A percentile compares a stretch with the other conserved stretches of the same genome.
phyloP scores from a whole-genome alignment of 768 basidiomycete species.

The Neoboletus brunneissimus region DNA sequence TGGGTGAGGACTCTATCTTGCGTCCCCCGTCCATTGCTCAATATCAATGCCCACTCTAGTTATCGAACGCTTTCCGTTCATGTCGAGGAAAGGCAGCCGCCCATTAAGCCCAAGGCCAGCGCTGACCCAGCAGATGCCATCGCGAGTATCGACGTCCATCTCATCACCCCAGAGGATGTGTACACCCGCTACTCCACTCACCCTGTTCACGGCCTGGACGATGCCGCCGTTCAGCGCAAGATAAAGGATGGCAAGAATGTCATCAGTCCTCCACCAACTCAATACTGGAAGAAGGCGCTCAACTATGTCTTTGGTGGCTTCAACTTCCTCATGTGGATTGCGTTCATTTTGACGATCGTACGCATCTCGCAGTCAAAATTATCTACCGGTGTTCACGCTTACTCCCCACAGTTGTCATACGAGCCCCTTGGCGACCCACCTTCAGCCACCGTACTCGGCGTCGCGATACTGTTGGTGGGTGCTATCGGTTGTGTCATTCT shows the following conservation, averaged over 20 bases:
- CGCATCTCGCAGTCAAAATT: neutral
- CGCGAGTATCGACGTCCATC: slow-evolving; percentile 48
- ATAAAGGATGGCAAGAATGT: slow-evolving; percentile 46
- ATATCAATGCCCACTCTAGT: slow-evolving; percentile 12
- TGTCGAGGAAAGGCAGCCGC: slow-evolving; percentile 32
- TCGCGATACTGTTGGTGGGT: slow-evolving; percentile 45
- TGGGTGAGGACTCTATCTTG: slow-evolving; percentile 1
- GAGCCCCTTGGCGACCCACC: slow-evolving; percentile 47
- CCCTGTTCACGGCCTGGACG: slow-evolving; percentile 43
- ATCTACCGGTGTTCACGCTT: slow-evolving; percentile 5
- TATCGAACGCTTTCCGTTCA: slow-evolving; percentile 45
- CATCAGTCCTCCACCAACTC: slow-evolving; percentile 47
- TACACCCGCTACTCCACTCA: slow-evolving; percentile 45
- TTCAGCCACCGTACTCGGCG: slow-evolving; percentile 41
- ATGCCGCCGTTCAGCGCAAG: slow-evolving; percentile 37
- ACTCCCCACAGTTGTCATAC: slow-evolving; percentile 43
- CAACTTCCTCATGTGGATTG: slow-evolving; percentile 54
- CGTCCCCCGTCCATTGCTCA: neutral
- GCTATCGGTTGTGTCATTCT: slow-evolving; percentile 1
- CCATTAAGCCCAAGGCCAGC: slow-evolving; percentile 13
- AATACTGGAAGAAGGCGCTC: slow-evolving; percentile 47
- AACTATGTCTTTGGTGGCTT: slow-evolving; percentile 59
- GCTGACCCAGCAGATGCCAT: slow-evolving; percentile 37
- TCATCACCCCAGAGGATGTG: slow-evolving; percentile 40
- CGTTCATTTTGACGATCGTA: slow-evolving; percentile 45